Evolutionary conservation across 2,329 filamentous ascomycete genomes (phyloP).

Genomic region (Ceratocystis albifundus): DNA sequence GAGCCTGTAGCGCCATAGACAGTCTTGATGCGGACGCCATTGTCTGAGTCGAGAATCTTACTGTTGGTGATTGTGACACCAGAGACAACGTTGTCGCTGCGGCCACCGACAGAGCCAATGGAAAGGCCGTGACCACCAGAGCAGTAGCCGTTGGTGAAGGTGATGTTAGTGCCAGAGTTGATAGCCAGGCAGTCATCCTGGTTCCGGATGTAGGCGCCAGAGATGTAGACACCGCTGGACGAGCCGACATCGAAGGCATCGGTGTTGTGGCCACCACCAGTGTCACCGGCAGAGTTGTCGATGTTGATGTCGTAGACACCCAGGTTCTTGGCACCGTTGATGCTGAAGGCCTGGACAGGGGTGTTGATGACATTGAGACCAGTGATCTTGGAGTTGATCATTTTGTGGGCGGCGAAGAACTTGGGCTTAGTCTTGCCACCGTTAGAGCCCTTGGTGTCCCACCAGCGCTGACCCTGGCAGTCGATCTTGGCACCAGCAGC

Average conservation of each 20-base stretch:
- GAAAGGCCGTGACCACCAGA: constrained; percentile 36
- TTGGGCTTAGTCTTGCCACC: constrained; percentile 54
- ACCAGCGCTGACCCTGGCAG: constrained; percentile 46
- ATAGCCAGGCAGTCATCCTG: constrained; percentile 51
- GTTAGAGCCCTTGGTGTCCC: constrained; percentile 50
- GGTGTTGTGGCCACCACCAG: constrained; percentile 39
- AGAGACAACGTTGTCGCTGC: constrained; percentile 42
- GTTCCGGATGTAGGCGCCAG: constrained; percentile 44
- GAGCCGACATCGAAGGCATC: constrained; percentile 48
- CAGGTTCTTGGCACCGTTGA: constrained; percentile 31
- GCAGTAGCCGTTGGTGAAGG: constrained; percentile 36
- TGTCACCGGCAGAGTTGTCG: constrained; percentile 33
- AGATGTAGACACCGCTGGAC: constrained; percentile 40
- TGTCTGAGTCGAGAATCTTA: constrained; percentile 41
- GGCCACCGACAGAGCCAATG: constrained; percentile 37
- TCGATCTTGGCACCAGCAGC: constrained; percentile 42
- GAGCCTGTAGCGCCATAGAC: constrained; percentile 36
- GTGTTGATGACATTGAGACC: constrained; percentile 34
- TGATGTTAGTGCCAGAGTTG: constrained; percentile 42
- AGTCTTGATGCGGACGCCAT: constrained; percentile 43
- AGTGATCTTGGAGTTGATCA: constrained; percentile 32
- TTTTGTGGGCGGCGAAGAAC: constrained; percentile 41
- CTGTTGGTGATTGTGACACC: constrained; percentile 40
- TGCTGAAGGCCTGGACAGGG: constrained; percentile 35
- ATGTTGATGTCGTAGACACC: constrained; percentile 31